These are phyloP conservation scores for Sparassis latifolia DNA, from an alignment of 1,284 basidiomycete genomes.

Conservation along the genomic window DNA sequence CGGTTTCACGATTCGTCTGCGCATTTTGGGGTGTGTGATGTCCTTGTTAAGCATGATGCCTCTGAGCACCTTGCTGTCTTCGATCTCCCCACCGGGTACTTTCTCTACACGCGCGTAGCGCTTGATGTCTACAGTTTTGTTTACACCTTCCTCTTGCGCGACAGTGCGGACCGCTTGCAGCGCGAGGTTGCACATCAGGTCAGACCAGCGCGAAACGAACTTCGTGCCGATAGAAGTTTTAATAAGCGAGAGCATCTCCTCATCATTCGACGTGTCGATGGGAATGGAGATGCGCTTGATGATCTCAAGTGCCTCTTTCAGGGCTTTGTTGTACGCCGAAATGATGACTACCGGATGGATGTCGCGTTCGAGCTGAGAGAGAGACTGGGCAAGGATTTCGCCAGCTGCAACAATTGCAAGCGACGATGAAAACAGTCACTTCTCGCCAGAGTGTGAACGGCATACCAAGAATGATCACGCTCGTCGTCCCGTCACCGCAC, in stretches of 20 bases:
- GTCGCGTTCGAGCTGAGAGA: slow-evolving; percentile 89
- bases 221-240: slow-evolving; percentile 99
- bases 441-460: neutral
- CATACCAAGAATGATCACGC: slow-evolving; percentile 91
- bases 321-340: slow-evolving; percentile 93
- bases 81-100: slow-evolving; percentile 95
- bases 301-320: slow-evolving; percentile 86
- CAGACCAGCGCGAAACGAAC: slow-evolving; percentile 94
- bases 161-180: slow-evolving; percentile 90
- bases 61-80: slow-evolving; percentile 81
- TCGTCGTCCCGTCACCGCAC: slow-evolving; percentile 96
- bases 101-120: slow-evolving; percentile 97
- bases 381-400: slow-evolving; percentile 96
- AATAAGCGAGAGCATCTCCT: slow-evolving; percentile 94
- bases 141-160: slow-evolving; percentile 52
- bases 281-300: slow-evolving; percentile 85
- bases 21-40: slow-evolving; percentile 97
- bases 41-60: slow-evolving; percentile 99
- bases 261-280: slow-evolving; percentile 83
- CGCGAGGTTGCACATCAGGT: slow-evolving; percentile 95
- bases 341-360: slow-evolving; percentile 99
- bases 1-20: slow-evolving; percentile 86
- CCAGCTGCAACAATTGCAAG: slow-evolving; percentile 53
- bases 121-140: slow-evolving; percentile 95
- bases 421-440: neutral